phyloP scores from a whole-genome alignment of 495 filamentous ascomycete genomes.

The Tuber aestivum region DNA sequence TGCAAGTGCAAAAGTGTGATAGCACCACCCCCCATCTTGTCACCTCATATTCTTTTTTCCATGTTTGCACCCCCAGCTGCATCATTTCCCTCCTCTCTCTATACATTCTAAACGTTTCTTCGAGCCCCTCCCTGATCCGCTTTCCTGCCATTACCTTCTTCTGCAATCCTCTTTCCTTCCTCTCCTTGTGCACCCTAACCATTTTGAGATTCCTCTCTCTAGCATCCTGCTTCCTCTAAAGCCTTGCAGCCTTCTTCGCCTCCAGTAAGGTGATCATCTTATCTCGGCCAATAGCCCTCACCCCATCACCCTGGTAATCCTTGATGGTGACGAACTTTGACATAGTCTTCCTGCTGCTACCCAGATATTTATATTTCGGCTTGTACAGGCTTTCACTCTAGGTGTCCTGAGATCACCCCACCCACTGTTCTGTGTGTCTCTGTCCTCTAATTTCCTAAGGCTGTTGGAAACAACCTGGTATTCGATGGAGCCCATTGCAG shows the following conservation, averaged over 20 bases:
- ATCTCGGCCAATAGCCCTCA: too few species aligned
- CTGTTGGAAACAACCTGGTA: constrained; percentile 83
- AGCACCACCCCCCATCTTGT: not conserved
- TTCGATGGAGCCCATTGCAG: constrained; percentile 72
- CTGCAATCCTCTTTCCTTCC: constrained; percentile 39
- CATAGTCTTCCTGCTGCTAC: constrained; percentile 20
- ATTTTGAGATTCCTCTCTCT: constrained; percentile 30
- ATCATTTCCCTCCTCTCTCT: too few species aligned
- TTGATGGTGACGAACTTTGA: constrained; percentile 35
- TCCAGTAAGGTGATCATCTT: too few species aligned
- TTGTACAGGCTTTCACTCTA: constrained; percentile 75
- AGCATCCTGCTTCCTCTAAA: too few species aligned
- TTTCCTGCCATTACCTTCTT: not conserved
- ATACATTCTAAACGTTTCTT: not conserved
- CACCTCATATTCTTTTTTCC: not conserved
- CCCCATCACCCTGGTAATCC: constrained; percentile 26
- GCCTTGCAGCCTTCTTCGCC: too few species aligned
- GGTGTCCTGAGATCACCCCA: constrained; percentile 95
- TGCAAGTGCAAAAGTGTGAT: not conserved
- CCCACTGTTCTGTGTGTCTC: constrained; percentile 74
- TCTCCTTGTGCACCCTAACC: constrained; percentile 44
- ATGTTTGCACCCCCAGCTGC: too few species aligned
- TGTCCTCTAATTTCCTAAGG: constrained; percentile 72
- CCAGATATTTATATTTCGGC: constrained; percentile 51
- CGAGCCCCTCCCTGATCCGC: not conserved